Conservation (phyloP, 495 filamentous ascomycete species). For the Bathelium albidoporum region DNA sequence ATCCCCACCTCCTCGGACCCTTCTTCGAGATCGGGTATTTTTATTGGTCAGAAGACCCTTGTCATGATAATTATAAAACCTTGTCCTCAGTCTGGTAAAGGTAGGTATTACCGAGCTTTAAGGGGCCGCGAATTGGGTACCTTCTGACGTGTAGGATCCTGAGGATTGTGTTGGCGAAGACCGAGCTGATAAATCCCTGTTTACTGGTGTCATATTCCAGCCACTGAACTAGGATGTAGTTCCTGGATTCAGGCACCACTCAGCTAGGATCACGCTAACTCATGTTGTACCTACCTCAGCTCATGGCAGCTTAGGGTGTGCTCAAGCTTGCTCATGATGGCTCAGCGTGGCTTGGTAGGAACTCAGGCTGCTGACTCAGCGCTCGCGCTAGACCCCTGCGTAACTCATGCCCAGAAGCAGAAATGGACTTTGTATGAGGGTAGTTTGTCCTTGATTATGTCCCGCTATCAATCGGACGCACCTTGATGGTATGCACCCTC, state of each 20-base stretch:
- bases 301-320: not conserved
- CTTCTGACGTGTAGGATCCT: not conserved
- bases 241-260: not conserved
- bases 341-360: not conserved
- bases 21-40: not conserved
- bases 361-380: not conserved
- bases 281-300: not conserved
- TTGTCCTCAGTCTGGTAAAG: not conserved
- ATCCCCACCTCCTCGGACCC: not conserved
- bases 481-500: too few relatives aligned
- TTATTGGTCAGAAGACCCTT: not conserved
- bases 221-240: not conserved
- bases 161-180: not conserved
- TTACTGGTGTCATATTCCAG: not conserved
- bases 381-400: not conserved
- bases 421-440: too few relatives aligned
- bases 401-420: too few relatives aligned
- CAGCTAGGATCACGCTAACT: not conserved
- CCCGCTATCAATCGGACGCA: too few relatives aligned
- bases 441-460: too few relatives aligned
- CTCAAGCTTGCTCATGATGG: not conserved
- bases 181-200: not conserved
- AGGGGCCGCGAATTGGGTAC: not conserved
- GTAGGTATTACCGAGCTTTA: too few relatives aligned
- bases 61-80: not conserved